These are phyloP conservation scores for Solanum arcanum DNA, from an alignment of 257 asterid genomes.

Conservation along the genomic window DNA sequence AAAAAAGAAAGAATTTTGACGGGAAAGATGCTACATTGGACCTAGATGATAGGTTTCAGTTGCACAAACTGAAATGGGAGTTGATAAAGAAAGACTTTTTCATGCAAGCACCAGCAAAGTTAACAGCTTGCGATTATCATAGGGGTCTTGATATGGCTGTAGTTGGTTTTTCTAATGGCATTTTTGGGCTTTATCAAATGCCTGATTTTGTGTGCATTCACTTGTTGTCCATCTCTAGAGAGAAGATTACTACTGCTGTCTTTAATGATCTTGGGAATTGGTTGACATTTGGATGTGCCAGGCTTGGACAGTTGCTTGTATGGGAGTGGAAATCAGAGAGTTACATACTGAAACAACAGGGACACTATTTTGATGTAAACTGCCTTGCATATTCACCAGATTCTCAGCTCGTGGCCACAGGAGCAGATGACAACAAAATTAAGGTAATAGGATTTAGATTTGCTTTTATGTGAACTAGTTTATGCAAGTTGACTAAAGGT, in stretches of 20 bases:
- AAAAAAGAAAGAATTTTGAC: slow-evolving; percentile 50
- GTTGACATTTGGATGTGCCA: slow-evolving; percentile 90
- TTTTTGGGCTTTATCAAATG: slow-evolving; percentile 89
- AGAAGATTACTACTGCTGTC: slow-evolving; percentile 72
- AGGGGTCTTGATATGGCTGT: slow-evolving; percentile 81
- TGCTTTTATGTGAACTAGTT: neutral
- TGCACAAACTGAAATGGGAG: slow-evolving; percentile 60
- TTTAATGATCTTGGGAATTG: slow-evolving; percentile 90
- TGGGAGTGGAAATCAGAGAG: slow-evolving; percentile 99
- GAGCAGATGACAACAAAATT: slow-evolving; percentile 96
- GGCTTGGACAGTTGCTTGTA: slow-evolving; percentile 95
- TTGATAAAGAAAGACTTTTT: slow-evolving; percentile 68
- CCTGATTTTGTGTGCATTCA: slow-evolving; percentile 89
- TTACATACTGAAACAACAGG: slow-evolving; percentile 92
- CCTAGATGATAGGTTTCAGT: slow-evolving; percentile 19
- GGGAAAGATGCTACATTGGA: slow-evolving; percentile 25
- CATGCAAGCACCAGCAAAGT: slow-evolving; percentile 75
- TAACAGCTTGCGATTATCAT: slow-evolving; percentile 80
- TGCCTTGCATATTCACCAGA: slow-evolving; percentile 87
- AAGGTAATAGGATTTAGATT: slow-evolving; percentile 36
- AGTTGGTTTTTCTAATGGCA: slow-evolving; percentile 92
- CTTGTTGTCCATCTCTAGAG: slow-evolving; percentile 68
- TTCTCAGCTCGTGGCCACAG: slow-evolving; percentile 94
- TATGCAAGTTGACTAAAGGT: neutral
- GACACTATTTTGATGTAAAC: slow-evolving; percentile 98